Conservation (phyloP, 345 rosid species). For the Raphanus sativus region DNA sequence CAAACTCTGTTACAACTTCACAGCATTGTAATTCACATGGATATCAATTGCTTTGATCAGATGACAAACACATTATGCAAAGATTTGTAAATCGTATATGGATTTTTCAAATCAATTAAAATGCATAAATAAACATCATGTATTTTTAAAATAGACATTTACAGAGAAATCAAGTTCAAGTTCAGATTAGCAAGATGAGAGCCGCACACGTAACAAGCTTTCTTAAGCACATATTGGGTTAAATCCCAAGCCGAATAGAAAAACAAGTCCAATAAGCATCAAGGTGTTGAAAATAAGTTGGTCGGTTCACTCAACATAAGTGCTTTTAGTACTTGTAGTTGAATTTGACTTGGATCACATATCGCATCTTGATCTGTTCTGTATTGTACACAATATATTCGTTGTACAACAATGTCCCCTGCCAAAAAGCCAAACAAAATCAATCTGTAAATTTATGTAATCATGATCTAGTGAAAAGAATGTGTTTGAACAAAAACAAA, state of each 20-base stretch:
- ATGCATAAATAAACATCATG: background rate
- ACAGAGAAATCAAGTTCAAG: background rate
- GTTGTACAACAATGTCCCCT: conserved; percentile 71
- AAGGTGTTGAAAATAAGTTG: background rate
- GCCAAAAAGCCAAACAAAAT: conserved; percentile 15
- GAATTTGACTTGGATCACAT: conserved; percentile 76
- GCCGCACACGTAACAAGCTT: background rate
- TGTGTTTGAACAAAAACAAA: background rate
- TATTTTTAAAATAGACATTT: background rate
- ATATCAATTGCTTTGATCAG: too few species aligned
- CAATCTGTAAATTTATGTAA: background rate
- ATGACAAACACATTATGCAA: too few species aligned
- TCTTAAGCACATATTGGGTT: background rate
- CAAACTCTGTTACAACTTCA: background rate
- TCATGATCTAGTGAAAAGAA: conserved; percentile 6
- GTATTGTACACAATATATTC: conserved; percentile 88
- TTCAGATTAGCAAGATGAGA: background rate
- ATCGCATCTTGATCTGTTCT: conserved; percentile 81
- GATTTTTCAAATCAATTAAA: background rate
- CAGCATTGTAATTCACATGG: background rate
- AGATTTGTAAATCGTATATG: too few species aligned
- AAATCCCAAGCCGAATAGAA: background rate
- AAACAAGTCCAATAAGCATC: background rate
- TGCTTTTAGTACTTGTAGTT: conserved; percentile 35
- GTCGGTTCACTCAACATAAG: background rate